phyloP scores from a whole-genome alignment of 495 filamentous ascomycete species.

The Podospora comata region DNA sequence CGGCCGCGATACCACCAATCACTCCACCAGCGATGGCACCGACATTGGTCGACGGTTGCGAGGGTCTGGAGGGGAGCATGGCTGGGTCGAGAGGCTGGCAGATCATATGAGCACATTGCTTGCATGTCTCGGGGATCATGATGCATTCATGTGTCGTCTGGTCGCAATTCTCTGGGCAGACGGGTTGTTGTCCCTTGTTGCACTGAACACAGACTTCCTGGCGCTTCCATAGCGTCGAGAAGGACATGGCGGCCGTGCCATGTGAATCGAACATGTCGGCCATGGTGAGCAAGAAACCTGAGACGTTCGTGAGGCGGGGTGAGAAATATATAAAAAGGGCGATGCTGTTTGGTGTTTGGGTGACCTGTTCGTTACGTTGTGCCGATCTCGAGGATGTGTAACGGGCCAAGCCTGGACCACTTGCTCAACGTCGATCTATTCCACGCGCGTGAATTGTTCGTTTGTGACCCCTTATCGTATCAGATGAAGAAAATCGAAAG shows the following conservation, averaged over 20 bases:
- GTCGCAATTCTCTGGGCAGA: slow-evolving; percentile 26
- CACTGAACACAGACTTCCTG: slow-evolving; percentile 24
- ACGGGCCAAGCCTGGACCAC: slow-evolving; percentile 18
- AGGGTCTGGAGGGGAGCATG: slow-evolving; percentile 27
- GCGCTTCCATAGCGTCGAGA: slow-evolving; percentile 21
- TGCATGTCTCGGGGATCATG: slow-evolving; percentile 34
- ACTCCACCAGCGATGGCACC: slow-evolving; percentile 85
- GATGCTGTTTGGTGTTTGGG: slow-evolving; percentile 1
- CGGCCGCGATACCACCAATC: slow-evolving; percentile 66
- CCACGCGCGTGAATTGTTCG: neutral
- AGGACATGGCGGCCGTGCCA: slow-evolving; percentile 3
- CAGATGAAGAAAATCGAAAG: neutral
- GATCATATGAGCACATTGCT: slow-evolving; percentile 38
- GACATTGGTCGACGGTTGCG: slow-evolving; percentile 55
- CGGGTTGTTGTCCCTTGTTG: slow-evolving; percentile 23
- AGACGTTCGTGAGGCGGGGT: neutral
- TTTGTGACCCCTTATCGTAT: neutral
- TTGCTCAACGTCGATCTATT: slow-evolving; percentile 23
- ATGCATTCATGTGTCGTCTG: slow-evolving; percentile 32
- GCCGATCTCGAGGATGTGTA: slow-evolving; percentile 18
- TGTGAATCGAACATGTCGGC: neutral
- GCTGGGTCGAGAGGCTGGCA: slow-evolving; percentile 28
- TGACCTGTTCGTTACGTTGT: slow-evolving; percentile 2
- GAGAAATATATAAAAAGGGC: slow-evolving; percentile 1
- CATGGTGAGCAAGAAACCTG: neutral